Percentiles rank a stretch among this genome's conserved stretches.
These are phyloP conservation scores for Hymenoscyphus salicellus DNA, from an alignment of 2,329 filamentous ascomycete genomes.

Conservation along the genomic window DNA sequence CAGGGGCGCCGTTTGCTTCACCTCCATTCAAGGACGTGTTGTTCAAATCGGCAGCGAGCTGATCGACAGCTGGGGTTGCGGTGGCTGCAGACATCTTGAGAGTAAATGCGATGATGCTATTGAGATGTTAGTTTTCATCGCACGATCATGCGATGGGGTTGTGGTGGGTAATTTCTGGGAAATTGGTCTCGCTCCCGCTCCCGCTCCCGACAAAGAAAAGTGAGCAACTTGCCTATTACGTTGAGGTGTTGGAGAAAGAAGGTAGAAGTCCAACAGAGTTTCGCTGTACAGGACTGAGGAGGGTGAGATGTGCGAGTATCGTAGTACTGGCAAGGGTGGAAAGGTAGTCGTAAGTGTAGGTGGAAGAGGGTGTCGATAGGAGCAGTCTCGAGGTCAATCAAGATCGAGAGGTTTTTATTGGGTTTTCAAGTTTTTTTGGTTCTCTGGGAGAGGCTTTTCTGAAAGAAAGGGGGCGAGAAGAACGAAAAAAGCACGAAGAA, in stretches of 20 bases:
- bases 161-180: neutral
- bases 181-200: slow-evolving; percentile 15
- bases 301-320: slow-evolving; percentile 25
- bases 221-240: slow-evolving; percentile 25
- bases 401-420: slow-evolving; percentile 33
- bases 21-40: slow-evolving; percentile 67
- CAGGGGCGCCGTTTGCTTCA: slow-evolving; percentile 63
- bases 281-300: slow-evolving; percentile 22
- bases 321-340: slow-evolving; percentile 21
- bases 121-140: slow-evolving; percentile 15
- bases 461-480: slow-evolving; percentile 35
- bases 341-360: slow-evolving; percentile 16
- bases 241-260: slow-evolving; percentile 26
- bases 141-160: neutral
- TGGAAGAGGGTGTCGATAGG: slow-evolving; percentile 28
- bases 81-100: slow-evolving; percentile 60
- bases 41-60: slow-evolving; percentile 75
- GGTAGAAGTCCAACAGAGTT: slow-evolving; percentile 15
- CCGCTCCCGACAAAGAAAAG: slow-evolving; percentile 12
- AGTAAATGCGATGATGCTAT: slow-evolving; percentile 27
- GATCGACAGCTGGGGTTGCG: slow-evolving; percentile 64
- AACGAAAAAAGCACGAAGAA: slow-evolving; percentile 37
- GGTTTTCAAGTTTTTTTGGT: slow-evolving; percentile 41
- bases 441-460: slow-evolving; percentile 36
- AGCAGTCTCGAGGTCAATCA: slow-evolving; percentile 28